Percentiles rank a stretch among this genome's conserved stretches.
These are phyloP conservation scores for thale cress (Arabidopsis thaliana) DNA, from an alignment of 345 rosid genomes.

Conservation along the genomic window TAIR10.1 NC_003076.8:18221001-18221500, in stretches of 20 bases:
- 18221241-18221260: slow-evolving; percentile 37
- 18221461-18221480: slow-evolving; percentile 39
- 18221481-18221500: slow-evolving; percentile 40
- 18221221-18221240: slow-evolving; percentile 36
- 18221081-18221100: not conserved
- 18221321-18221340: slow-evolving; percentile 41
- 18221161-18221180: slow-evolving; percentile 9
- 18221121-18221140: slow-evolving; percentile 31
- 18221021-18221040: not conserved
- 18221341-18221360: slow-evolving; percentile 42
- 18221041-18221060: not conserved
- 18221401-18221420: slow-evolving; percentile 6
- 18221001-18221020: not conserved
- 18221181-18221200: slow-evolving; percentile 40
- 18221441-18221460: slow-evolving; percentile 36
- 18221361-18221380: slow-evolving; percentile 5
- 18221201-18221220: slow-evolving; percentile 37
- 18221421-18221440: slow-evolving; percentile 27
- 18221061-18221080: not conserved
- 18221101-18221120: slow-evolving; percentile 32
- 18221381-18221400: slow-evolving; percentile 7
- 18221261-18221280: slow-evolving; percentile 44
- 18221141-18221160: slow-evolving; percentile 25
- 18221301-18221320: slow-evolving; percentile 40
- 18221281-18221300: slow-evolving; percentile 29